Base-by-base conservation (phyloP, 2,329 filamentous ascomycete genomes). In the Claviceps fusiformis region DNA sequence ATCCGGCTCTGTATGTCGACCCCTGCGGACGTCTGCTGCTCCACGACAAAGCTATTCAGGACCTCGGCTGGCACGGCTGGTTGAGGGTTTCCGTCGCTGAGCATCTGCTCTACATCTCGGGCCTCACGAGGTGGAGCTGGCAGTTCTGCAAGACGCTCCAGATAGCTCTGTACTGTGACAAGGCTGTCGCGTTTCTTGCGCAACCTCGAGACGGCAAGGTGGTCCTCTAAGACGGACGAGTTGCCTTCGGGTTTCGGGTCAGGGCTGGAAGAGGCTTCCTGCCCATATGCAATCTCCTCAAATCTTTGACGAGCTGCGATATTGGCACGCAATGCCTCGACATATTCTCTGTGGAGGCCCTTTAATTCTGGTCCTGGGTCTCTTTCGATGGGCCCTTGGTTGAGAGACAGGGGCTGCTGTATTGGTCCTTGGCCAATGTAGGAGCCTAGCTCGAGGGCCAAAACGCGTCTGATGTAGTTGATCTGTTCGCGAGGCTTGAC, bases 401-500 rank as follows among this genome's bases (percentile, higher is more conserved):
- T 63, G 11, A 85, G 72, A 17, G 78, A 75, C 27, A 82, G 64
- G 11, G 76, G 75, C 27, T 69, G 70, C 47, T 65, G 67, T 51
- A 73, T 64, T 33, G 71, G 66, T n/a, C 69, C 71, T 57, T 72
- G 67, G 17, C 73, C 67, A 19, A 77, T 63, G 59, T 71, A 74
- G 27, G 75, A 71, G 33, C 73, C 73, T 5, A 85, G 68, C 59
- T 82, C 74, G 24, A 77, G 71, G 46, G 78, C 73, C 49, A 83
- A 63, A 35, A 82, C 68, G 52, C 76, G 77, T 58, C 79, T 73
- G 55, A 85, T 78, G 50, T 77, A 76, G 41, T 75, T 70, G 51
- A 75, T 73, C 60, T 85, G 78, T 56, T 83, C 79, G 31, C 80
- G 74, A 33, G 77, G 73, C 53, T 78, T 79, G 55, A 83, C 70